Evolutionary conservation across 352 stramenopile species (phyloP), one percentile per base, ranked within the genome.

Genomic region (Globisporangium barbulae): DNA sequence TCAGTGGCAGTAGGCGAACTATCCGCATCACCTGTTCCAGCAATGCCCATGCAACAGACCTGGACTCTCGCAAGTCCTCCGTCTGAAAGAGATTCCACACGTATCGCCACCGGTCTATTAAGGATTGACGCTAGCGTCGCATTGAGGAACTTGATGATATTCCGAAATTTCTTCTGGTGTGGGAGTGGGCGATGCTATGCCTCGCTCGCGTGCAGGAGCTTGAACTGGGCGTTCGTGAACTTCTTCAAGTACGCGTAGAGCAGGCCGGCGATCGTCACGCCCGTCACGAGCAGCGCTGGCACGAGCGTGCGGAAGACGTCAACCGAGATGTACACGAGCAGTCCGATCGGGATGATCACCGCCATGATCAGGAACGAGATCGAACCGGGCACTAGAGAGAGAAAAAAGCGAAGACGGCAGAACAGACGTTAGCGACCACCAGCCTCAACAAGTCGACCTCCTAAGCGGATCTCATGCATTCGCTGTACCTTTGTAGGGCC

Each of bases 271-370:
- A 83, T 8, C 52, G 69, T 75, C 44, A 83, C 61, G 9, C 62
- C 73, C 42, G 69, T 58, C 3, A 83, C 75, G 52, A 83, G 67
- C 45, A 83, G 61, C 25, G 63, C 75, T 12, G 75, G 75, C 22
- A 74, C 69, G 12, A 78, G 65, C 48, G 75, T 69, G 49, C 69
- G 72, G 64, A 83, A 83, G 17, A 83, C 73, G 53, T 83, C 73
- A 8, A 81, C 64, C 15, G 65, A 71, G 31, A 83, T 83, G 59
- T 83, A 83, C 41, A 78, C 49, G 15, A 83, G 71, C 65, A 83
- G 60, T 6, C 35, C 70, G 7, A 61, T 67, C 21, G 75, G 73
- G 50, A 83, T 58, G 22, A 79, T 53, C 28, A 83, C 55, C 42
- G 54, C 63, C 45, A 71, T 57, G 21, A 72, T 69, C 5, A 81